Percentiles rank a stretch among this genome's conserved stretches.
Conservation (phyloP, 2,329 filamentous ascomycete species). For the Gnomoniopsis sp. region DNA sequence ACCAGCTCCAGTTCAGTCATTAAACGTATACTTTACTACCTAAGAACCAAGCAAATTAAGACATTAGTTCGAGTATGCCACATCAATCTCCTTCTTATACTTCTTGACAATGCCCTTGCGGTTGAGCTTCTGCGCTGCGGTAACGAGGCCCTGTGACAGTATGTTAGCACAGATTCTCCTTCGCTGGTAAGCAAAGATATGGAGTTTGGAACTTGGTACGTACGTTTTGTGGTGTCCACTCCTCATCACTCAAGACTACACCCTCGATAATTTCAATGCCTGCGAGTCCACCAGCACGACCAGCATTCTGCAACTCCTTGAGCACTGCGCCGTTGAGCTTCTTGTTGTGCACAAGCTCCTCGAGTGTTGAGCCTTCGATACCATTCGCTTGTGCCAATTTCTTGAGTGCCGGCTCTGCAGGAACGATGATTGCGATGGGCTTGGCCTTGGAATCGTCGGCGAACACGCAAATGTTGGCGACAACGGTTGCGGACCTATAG, state of each 20-base stretch:
- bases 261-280: conserved; percentile 70
- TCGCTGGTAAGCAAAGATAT: too few relatives aligned
- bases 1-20: not conserved
- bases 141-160: conserved; percentile 53
- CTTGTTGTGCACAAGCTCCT: conserved; percentile 65
- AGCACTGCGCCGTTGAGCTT: conserved; percentile 62
- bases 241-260: conserved; percentile 67
- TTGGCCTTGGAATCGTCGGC: conserved; percentile 48
- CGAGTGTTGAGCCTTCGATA: conserved; percentile 51
- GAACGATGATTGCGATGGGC: conserved; percentile 55
- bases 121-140: conserved; percentile 71
- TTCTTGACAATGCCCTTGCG: conserved; percentile 62
- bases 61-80: conserved; percentile 45
- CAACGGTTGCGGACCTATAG: conserved; percentile 47
- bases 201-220: conserved; percentile 31
- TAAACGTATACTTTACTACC: conserved; percentile 1
- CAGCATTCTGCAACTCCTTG: conserved; percentile 60
- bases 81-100: conserved; percentile 59
- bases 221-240: conserved; percentile 74
- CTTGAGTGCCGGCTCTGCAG: conserved; percentile 52
- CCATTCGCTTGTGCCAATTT: conserved; percentile 44
- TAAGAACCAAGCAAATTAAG: not conserved
- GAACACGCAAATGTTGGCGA: conserved; percentile 56
- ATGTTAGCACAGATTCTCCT: conserved; percentile 27
- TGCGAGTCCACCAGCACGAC: conserved; percentile 58